A percentile compares a stretch with the other conserved stretches of the same genome.
phyloP scores from a whole-genome alignment of 768 basidiomycete species.

The Kwoniella sp. region DNA sequence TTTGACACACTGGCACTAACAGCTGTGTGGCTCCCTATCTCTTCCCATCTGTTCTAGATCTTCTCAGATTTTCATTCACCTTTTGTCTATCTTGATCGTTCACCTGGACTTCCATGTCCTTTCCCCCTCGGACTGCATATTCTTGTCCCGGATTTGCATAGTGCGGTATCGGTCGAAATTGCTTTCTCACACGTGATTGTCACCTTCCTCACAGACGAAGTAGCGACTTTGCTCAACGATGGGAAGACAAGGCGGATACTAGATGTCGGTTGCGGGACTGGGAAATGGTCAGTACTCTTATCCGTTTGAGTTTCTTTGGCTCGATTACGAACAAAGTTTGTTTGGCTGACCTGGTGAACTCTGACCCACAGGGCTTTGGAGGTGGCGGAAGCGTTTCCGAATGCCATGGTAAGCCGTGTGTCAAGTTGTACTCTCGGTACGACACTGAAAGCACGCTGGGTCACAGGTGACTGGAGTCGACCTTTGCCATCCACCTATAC shows the following conservation, averaged over 20 bases:
- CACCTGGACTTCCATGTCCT: too few relatives aligned
- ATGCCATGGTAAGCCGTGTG: conserved; percentile 12
- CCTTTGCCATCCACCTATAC: conserved; percentile 22
- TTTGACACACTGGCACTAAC: not conserved
- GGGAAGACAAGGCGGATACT: conserved; percentile 8
- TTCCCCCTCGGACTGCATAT: too few relatives aligned
- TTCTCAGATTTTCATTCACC: too few relatives aligned
- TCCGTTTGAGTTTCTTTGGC: not conserved
- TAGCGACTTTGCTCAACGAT: conserved; percentile 6
- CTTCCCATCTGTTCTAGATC: not conserved
- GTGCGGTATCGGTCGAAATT: too few relatives aligned
- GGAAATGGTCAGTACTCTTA: conserved; percentile 16
- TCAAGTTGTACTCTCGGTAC: not conserved
- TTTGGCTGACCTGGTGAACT: not conserved
- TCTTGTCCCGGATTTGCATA: too few relatives aligned
- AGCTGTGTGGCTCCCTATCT: not conserved
- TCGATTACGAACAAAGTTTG: not conserved
- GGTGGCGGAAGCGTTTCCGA: conserved; percentile 17
- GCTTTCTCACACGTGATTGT: not conserved
- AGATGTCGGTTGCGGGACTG: conserved; percentile 29
- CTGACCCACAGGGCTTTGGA: conserved; percentile 19
- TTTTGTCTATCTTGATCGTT: too few relatives aligned
- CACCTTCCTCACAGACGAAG: conserved; percentile 5
- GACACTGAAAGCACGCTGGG: too few relatives aligned
- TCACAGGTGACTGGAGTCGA: conserved; percentile 21